Conservation (phyloP, 345 rosid genomes). For the Euclidium syriacum region DNA sequence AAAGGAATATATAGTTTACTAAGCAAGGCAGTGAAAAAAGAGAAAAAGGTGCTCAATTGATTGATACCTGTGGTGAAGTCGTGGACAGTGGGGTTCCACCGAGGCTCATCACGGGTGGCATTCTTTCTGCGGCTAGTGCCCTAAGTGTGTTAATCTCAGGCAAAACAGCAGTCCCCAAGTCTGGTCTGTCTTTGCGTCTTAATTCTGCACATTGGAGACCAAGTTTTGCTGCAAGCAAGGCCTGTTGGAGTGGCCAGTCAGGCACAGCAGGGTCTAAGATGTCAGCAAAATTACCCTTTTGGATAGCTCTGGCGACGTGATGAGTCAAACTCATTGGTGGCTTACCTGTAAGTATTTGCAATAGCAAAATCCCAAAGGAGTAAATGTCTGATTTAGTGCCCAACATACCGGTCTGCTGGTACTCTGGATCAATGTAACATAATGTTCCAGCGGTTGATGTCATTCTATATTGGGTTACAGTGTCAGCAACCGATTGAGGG, state of each 20-base stretch:
- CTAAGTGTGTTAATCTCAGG: conserved; percentile 73
- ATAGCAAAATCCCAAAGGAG: conserved; percentile 72
- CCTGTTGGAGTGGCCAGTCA: conserved; percentile 78
- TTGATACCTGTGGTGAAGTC: conserved; percentile 34
- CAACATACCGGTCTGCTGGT: conserved; percentile 89
- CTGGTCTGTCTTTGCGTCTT: conserved; percentile 87
- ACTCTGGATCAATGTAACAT: conserved; percentile 93
- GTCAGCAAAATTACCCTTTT: conserved; percentile 45
- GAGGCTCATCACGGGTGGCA: too few species aligned
- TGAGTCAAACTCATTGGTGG: conserved; percentile 90
- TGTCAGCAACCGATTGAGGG: conserved; percentile 67
- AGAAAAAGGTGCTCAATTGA: not conserved
- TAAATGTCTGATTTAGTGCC: conserved; percentile 81
- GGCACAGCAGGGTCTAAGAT: conserved; percentile 51
- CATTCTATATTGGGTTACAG: conserved; percentile 74
- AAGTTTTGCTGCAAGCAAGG: conserved; percentile 51
- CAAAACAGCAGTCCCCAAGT: conserved; percentile 51
- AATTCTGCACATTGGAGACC: conserved; percentile 70
- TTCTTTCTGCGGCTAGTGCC: conserved; percentile 54
- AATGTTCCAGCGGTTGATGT: conserved; percentile 93
- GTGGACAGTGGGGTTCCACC: conserved; percentile 27
- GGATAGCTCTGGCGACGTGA: conserved; percentile 54
- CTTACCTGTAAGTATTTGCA: conserved; percentile 77
- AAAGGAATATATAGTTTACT: not conserved
- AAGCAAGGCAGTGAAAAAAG: not conserved